Conservation (phyloP, 139 green algal species). For the Diplosphaera chodatii region DNA sequence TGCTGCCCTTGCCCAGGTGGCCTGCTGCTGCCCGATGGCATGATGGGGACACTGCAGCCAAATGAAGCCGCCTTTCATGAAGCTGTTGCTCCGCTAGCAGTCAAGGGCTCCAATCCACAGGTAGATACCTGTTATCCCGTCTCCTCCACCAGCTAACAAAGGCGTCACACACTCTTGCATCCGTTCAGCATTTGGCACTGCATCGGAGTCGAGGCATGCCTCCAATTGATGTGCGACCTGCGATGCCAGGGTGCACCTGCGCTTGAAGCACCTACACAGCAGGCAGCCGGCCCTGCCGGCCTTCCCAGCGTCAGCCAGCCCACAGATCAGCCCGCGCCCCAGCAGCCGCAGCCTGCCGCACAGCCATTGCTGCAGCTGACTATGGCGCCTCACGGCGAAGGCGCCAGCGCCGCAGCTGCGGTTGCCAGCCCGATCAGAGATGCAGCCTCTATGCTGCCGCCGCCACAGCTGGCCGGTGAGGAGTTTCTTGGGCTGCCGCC, state of each 20-base stretch:
- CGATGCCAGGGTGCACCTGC: no score
- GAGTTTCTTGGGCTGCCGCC: neutral
- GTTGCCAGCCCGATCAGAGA: no score
- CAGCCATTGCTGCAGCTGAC: neutral
- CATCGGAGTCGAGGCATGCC: no score
- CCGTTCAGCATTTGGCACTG: no score
- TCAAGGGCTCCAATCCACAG: neutral
- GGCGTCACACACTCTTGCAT: no score
- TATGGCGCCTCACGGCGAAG: neutral
- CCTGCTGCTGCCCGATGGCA: slow-evolving; percentile 52
- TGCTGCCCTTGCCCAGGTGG: slow-evolving; percentile 28
- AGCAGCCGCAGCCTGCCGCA: neutral
- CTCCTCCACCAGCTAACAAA: no score
- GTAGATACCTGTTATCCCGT: no score
- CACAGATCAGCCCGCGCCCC: neutral
- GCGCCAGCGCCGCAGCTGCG: no score
- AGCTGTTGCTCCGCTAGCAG: slow-evolving; percentile 34
- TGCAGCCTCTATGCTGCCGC: neutral
- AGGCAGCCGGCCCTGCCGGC: no score
- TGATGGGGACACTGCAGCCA: slow-evolving; percentile 40
- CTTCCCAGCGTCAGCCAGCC: neutral
- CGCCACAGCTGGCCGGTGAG: neutral
- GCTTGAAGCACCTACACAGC: neutral
- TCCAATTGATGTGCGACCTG: no score
- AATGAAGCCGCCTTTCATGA: slow-evolving; percentile 42